Conservation (phyloP, 176 grass and related monocot species). For the Echinochloa phyllopogon region DNA sequence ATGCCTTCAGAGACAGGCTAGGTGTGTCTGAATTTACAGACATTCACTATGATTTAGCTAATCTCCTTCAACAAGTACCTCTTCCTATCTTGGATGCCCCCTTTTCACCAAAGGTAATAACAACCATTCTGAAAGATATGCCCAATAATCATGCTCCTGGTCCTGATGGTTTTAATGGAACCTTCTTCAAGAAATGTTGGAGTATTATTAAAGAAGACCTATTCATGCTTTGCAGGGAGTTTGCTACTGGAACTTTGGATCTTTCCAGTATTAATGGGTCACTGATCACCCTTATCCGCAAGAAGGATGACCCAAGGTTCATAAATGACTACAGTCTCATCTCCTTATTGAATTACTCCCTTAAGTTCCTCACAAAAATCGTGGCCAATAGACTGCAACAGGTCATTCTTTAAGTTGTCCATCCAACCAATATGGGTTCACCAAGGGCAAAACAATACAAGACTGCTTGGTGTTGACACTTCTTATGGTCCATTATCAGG, state of each 20-base stretch:
- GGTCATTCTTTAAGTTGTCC: too few species aligned
- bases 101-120: background rate
- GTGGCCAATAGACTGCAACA: too few species aligned
- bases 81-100: background rate
- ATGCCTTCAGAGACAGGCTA: background rate
- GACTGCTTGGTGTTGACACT: too few species aligned
- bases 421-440: too few species aligned
- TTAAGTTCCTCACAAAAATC: background rate
- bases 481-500: too few species aligned
- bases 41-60: fast-evolving
- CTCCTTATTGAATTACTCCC: background rate
- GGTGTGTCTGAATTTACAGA: fast-evolving
- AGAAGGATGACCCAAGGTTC: too few species aligned
- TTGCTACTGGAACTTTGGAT: background rate
- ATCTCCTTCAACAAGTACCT: too few species aligned
- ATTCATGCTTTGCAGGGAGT: background rate
- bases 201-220: too few species aligned
- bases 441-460: too few species aligned
- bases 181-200: too few species aligned
- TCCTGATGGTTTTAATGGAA: too few species aligned
- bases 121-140: background rate
- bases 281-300: background rate
- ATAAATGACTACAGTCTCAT: too few species aligned
- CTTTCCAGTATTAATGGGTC: background rate
- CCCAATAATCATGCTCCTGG: background rate